A percentile compares a stretch with the other conserved stretches of the same genome.
These are phyloP conservation scores for Pisolithus thermaeus DNA, from an alignment of 1,284 basidiomycete species.

Conservation along the genomic window DNA sequence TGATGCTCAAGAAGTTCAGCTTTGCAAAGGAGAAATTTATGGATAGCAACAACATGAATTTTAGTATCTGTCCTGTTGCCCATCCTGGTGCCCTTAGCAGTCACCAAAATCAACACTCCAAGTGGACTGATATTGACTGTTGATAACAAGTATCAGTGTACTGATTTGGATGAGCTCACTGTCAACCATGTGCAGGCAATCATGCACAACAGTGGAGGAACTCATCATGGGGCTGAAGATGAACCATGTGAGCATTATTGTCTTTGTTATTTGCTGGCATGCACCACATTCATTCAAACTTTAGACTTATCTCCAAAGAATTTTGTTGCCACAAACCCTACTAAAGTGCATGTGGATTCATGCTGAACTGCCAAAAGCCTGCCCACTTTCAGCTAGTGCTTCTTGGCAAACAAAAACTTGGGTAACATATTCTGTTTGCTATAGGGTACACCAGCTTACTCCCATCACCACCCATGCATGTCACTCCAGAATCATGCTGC, in stretches of 20 bases:
- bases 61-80: conserved; percentile 5
- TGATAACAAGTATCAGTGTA: conserved; percentile 78
- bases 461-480: conserved; percentile 47
- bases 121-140: conserved; percentile 76
- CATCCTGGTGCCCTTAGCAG: conserved; percentile 49
- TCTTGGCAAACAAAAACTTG: conserved; percentile 92
- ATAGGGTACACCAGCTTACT: conserved; percentile 4
- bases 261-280: not conserved
- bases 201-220: conserved; percentile 90
- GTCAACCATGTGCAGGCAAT: conserved; percentile 97
- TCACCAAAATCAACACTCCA: conserved; percentile 83
- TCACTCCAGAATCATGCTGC: conserved; percentile 86
- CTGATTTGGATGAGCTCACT: conserved; percentile 95
- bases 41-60: conserved; percentile 24
- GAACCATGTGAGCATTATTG: conserved; percentile 70
- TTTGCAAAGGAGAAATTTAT: conserved; percentile 34
- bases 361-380: conserved; percentile 83
- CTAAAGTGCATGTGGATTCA: conserved; percentile 96
- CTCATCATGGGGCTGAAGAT: conserved; percentile 87
- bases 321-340: conserved; percentile 89
- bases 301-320: conserved; percentile 86
- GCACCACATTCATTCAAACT: not conserved
- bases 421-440: conserved; percentile 40
- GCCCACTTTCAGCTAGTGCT: conserved; percentile 91
- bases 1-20: conserved; percentile 13